These are phyloP conservation scores for Kalanchoe fedtschenkoi DNA, from an alignment of 164 flowering plant species.

Conservation along the genomic window DNA sequence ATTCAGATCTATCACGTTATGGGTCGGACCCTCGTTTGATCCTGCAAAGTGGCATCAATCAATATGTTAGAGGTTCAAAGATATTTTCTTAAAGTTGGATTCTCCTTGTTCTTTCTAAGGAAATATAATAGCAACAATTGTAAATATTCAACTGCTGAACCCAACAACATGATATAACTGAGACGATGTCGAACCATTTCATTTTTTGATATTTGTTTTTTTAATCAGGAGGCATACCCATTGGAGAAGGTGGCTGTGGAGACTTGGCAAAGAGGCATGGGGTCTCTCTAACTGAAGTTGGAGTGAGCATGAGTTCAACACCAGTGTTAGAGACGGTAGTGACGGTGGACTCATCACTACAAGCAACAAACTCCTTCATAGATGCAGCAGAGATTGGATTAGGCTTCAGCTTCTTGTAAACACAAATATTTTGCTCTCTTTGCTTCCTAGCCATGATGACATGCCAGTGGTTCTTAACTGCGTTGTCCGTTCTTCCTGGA, in stretches of 20 bases:
- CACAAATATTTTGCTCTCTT: constrained; percentile 46
- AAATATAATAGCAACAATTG: not conserved
- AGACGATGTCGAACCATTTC: too few species aligned
- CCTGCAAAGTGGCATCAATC: not conserved
- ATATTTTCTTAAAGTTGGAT: too few species aligned
- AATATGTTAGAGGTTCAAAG: not conserved
- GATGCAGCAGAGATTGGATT: constrained; percentile 14
- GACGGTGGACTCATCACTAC: constrained; percentile 1
- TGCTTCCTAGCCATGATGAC: constrained; percentile 74
- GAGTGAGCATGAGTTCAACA: constrained; percentile 2
- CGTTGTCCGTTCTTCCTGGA: constrained; percentile 74
- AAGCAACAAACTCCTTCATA: not conserved
- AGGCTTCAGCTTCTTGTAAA: constrained; percentile 43
- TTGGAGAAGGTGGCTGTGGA: not conserved
- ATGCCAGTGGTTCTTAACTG: constrained; percentile 82
- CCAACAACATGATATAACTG: too few species aligned
- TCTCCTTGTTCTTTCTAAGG: too few species aligned
- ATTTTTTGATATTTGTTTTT: too few species aligned
- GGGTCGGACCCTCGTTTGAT: not conserved
- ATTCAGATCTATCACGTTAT: not conserved
- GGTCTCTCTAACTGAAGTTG: not conserved
- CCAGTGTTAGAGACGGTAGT: not conserved
- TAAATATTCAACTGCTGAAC: too few species aligned
- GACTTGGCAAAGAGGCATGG: not conserved
- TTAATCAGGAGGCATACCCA: not conserved